phyloP scores from a whole-genome alignment of 75 land plant species.

The Larix kaempferi region DNA sequence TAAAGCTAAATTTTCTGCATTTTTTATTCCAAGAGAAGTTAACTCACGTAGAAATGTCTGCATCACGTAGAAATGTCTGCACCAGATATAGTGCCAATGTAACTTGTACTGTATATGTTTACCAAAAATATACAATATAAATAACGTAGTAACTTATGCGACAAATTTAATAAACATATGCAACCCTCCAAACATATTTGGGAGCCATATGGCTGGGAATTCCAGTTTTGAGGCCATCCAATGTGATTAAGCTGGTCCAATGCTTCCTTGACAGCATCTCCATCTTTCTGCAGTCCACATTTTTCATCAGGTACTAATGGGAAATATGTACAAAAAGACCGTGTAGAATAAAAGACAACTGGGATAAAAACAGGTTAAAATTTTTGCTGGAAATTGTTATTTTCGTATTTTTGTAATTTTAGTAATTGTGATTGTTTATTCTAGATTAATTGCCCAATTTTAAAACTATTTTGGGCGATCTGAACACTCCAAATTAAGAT shows the following conservation, averaged over 20 bases:
- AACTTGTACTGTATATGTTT: neutral
- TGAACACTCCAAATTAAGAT: too few species aligned
- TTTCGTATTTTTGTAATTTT: too few species aligned
- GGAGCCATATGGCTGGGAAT: constrained; percentile 54
- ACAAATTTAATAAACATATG: neutral
- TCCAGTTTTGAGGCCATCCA: constrained; percentile 91
- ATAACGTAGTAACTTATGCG: neutral
- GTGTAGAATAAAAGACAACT: neutral
- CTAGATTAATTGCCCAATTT: too few species aligned
- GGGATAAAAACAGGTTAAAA: too few species aligned
- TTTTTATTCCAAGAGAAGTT: constrained; percentile 86
- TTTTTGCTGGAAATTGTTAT: too few species aligned
- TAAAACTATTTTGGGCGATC: too few species aligned
- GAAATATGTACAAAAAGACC: too few species aligned
- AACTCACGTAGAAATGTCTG: constrained; percentile 86
- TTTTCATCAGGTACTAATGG: neutral
- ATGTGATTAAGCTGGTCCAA: constrained; percentile 66
- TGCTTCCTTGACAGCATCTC: constrained; percentile 72
- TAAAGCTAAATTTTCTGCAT: constrained; percentile 79
- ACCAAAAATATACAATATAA: neutral
- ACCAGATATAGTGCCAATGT: neutral
- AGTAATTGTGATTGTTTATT: too few species aligned
- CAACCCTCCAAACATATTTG: neutral
- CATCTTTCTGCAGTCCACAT: constrained; percentile 59
- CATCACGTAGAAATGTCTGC: too few species aligned